phyloP scores from a whole-genome alignment of 176 grass and related monocot genomes.

The Pontederia paniculata region DNA sequence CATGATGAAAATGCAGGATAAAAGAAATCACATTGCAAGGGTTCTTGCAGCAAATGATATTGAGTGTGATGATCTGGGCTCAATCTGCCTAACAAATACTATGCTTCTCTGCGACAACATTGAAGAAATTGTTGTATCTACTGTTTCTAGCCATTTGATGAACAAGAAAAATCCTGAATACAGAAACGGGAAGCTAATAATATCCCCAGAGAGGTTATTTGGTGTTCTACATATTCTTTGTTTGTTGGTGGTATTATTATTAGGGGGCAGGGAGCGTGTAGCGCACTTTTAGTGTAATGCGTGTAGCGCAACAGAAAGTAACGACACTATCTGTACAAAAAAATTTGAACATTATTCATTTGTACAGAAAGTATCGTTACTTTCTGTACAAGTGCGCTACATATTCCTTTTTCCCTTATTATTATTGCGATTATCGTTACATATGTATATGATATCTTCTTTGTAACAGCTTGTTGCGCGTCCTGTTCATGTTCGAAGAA shows the following conservation, averaged over 20 bases:
- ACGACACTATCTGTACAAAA: too few species aligned
- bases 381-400: too few species aligned
- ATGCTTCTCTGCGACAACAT: slow-evolving; percentile 78
- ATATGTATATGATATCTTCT: slow-evolving; percentile 3
- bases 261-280: too few species aligned
- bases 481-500: slow-evolving; percentile 84
- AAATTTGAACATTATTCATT: too few species aligned
- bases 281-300: too few species aligned
- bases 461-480: slow-evolving; percentile 58
- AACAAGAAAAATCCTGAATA: slow-evolving; percentile 79
- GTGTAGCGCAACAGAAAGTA: too few species aligned
- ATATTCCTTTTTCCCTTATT: too few species aligned
- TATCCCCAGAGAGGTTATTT: slow-evolving; percentile 72
- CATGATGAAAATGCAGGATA: slow-evolving; percentile 72
- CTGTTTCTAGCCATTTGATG: slow-evolving; percentile 81
- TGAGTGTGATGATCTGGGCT: slow-evolving; percentile 86
- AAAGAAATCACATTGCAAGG: slow-evolving; percentile 83
- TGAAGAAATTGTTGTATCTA: slow-evolving; percentile 79
- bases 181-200: slow-evolving; percentile 84
- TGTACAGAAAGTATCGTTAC: too few species aligned
- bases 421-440: not conserved
- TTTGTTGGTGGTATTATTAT: too few species aligned
- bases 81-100: slow-evolving; percentile 69
- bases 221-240: not conserved
- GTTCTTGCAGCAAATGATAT: slow-evolving; percentile 80